Conservation (phyloP, 768 basidiomycete species). For the Tulasnella sp. region DNA sequence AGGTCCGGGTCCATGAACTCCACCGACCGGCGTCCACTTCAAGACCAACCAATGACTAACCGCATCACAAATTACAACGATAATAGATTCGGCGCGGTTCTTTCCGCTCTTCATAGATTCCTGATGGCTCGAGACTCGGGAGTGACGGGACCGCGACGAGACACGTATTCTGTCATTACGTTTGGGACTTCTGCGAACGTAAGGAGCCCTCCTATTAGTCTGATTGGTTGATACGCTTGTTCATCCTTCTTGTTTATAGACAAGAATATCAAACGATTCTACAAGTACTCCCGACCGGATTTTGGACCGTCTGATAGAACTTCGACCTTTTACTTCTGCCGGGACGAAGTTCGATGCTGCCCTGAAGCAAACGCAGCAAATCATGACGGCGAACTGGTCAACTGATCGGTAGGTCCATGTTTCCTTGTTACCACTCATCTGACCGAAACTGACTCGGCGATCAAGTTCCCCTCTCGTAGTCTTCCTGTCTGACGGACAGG, state of each 20-base stretch:
- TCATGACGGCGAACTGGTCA: conserved; percentile 45
- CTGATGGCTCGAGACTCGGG: conserved; percentile 41
- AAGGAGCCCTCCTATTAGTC: not conserved
- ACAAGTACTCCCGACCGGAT: conserved; percentile 40
- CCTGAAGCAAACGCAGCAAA: conserved; percentile 30
- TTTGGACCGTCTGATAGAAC: conserved; percentile 34
- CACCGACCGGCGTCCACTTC: conserved; percentile 39
- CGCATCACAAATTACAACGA: conserved; percentile 35
- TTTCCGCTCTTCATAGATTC: conserved; percentile 41
- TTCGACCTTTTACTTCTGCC: conserved; percentile 25
- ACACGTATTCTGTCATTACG: conserved; percentile 50
- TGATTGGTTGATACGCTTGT: conserved; percentile 30
- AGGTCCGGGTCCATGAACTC: conserved; percentile 47
- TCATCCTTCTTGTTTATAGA: conserved; percentile 33
- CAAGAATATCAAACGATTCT: conserved; percentile 41
- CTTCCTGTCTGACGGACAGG: conserved; percentile 53
- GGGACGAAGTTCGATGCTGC: conserved; percentile 44
- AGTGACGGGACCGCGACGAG: conserved; percentile 33
- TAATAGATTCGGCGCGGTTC: conserved; percentile 52
- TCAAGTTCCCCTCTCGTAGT: conserved; percentile 45
- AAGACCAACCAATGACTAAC: conserved; percentile 37
- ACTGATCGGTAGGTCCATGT: conserved; percentile 37
- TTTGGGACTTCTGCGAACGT: conserved; percentile 32
- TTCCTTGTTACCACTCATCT: no score
- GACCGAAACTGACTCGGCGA: not conserved